Evolutionary conservation across 345 rosid genomes (phyloP).

Genomic region (Salix suchowensis): DNA sequence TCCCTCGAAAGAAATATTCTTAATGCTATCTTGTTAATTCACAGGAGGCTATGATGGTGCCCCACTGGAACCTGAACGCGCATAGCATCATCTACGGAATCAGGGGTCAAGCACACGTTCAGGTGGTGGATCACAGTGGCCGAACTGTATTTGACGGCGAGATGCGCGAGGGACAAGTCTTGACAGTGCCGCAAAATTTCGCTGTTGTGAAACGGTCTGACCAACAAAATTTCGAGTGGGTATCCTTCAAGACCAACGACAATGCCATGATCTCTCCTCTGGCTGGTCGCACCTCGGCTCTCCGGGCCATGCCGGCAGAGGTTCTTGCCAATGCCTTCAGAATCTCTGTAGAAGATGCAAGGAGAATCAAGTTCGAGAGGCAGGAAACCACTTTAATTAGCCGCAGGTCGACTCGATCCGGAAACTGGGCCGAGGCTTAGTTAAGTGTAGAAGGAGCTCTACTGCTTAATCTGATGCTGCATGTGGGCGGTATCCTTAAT

Average conservation of each 20-base stretch:
- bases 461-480: background rate
- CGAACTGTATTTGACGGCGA: slow-evolving; percentile 44
- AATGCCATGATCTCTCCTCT: slow-evolving; percentile 40
- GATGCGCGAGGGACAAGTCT: slow-evolving; percentile 47
- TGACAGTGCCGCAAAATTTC: slow-evolving; percentile 63
- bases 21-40: background rate
- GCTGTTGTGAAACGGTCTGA: slow-evolving; percentile 48
- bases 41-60: slow-evolving; percentile 57
- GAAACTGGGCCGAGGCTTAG: slow-evolving; percentile 50
- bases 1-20: background rate
- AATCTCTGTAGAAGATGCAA: slow-evolving; percentile 52
- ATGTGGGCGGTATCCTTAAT: background rate
- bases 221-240: slow-evolving; percentile 53
- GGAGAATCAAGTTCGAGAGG: slow-evolving; percentile 43
- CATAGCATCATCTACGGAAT: slow-evolving; percentile 56
- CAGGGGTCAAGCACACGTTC: slow-evolving; percentile 47
- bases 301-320: slow-evolving; percentile 50
- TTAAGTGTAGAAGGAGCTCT: background rate
- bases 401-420: slow-evolving; percentile 17
- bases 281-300: slow-evolving; percentile 48
- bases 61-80: slow-evolving; percentile 64
- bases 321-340: slow-evolving; percentile 48
- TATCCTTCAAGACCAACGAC: slow-evolving; percentile 62
- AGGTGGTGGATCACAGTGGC: slow-evolving; percentile 58
- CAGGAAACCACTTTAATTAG: slow-evolving; percentile 36